A percentile compares a stretch with the other conserved stretches of the same genome.
phyloP scores from a whole-genome alignment of 2,329 filamentous ascomycete genomes.

The Fonsecaea pedrosoi region DNA sequence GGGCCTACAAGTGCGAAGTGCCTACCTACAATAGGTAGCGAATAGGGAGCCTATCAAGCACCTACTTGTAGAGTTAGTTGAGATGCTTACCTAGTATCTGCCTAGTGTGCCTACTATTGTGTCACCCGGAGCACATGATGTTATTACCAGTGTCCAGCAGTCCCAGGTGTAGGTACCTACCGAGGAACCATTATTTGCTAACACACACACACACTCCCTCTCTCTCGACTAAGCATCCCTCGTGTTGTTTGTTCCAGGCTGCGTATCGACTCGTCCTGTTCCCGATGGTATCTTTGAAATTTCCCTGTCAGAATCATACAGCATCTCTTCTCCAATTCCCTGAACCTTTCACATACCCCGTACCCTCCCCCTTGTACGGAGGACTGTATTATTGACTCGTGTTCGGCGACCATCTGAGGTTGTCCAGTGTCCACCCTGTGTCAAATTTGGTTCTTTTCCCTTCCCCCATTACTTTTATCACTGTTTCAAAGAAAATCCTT shows the following conservation, averaged over 20 bases:
- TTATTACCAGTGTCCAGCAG: background rate
- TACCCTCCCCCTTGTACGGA: background rate
- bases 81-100: background rate
- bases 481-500: constrained; percentile 6
- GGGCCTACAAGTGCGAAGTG: background rate
- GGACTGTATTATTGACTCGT: constrained; percentile 20
- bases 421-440: constrained; percentile 10
- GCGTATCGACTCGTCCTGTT: background rate
- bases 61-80: background rate
- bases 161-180: too few relatives aligned
- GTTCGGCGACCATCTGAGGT: constrained; percentile 18
- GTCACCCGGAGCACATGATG: background rate
- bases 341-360: background rate
- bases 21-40: background rate
- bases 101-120: background rate
- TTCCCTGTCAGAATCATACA: background rate
- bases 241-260: background rate
- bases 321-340: background rate
- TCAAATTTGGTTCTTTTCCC: constrained; percentile 8
- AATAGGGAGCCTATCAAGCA: background rate
- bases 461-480: background rate
- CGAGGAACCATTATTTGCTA: too few relatives aligned
- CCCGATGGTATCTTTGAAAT: background rate
- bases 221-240: background rate
- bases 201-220: background rate